Percentiles rank a stretch among this genome's conserved stretches.
These are phyloP conservation scores for Coffea canephora DNA, from an alignment of 257 asterid species.

Conservation along the genomic window DNA sequence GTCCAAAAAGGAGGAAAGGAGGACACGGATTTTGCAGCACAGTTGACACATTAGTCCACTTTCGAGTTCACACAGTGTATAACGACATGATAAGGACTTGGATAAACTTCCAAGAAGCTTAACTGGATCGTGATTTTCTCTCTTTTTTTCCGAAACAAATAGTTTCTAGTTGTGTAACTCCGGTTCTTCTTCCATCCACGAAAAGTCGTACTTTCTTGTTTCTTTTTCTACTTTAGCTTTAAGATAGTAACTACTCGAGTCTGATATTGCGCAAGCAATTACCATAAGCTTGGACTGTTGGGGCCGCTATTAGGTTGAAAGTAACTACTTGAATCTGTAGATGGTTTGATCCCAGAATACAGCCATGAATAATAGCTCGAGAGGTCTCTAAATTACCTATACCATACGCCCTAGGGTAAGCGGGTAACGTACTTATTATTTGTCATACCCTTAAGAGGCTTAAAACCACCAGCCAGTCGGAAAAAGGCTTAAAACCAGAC, in stretches of 20 bases:
- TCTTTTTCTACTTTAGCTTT: not conserved
- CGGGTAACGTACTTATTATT: no score
- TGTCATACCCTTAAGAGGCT: not conserved
- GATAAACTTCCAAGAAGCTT: slow-evolving; percentile 1
- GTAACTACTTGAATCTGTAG: no score
- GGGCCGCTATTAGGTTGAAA: no score
- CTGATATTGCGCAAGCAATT: no score
- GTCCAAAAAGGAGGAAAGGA: slow-evolving; percentile 3
- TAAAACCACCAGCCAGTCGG: not conserved
- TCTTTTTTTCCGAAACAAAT: not conserved
- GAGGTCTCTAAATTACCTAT: no score
- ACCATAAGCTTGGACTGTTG: no score
- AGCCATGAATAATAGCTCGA: no score
- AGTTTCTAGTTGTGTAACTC: not conserved
- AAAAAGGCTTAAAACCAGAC: not conserved
- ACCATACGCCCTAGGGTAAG: no score
- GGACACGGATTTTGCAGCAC: slow-evolving; percentile 4
- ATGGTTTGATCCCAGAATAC: no score
- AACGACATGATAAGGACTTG: not conserved
- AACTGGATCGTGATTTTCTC: not conserved
- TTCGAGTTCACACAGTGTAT: not conserved
- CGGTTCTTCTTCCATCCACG: not conserved
- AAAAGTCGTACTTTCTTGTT: not conserved
- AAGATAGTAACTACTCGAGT: no score
- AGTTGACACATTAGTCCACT: not conserved